phyloP scores from a whole-genome alignment of 768 basidiomycete genomes.

The Agaricus subrufescens region DNA sequence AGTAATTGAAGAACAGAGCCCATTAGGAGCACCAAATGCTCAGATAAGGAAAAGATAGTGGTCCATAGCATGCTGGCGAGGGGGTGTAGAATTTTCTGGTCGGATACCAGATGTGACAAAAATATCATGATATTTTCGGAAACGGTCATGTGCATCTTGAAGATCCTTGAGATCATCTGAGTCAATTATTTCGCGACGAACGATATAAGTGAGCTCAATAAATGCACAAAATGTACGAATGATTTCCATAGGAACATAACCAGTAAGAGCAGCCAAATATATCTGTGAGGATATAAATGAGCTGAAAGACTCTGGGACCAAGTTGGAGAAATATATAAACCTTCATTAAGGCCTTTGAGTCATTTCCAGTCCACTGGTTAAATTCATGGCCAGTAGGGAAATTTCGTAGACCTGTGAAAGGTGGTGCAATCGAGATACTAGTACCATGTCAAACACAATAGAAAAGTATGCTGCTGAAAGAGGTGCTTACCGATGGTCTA shows the following conservation, averaged over 20 bases:
- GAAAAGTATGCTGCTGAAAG: too few species aligned
- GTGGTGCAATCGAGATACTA: conserved; percentile 18
- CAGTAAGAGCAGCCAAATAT: conserved; percentile 17
- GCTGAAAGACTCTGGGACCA: neutral
- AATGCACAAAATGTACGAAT: conserved; percentile 19
- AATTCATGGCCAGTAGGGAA: conserved; percentile 25
- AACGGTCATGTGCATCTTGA: conserved; percentile 14
- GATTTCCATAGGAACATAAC: conserved; percentile 13
- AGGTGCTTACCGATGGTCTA: conserved; percentile 1
- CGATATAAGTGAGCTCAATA: conserved; percentile 30
- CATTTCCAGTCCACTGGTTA: conserved; percentile 32
- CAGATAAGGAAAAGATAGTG: conserved; percentile 17
- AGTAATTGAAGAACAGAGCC: conserved; percentile 27
- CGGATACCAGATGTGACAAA: conserved; percentile 17
- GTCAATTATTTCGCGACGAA: conserved; percentile 9
- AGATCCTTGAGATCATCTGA: conserved; percentile 12
- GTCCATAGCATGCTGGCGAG: conserved; percentile 19
- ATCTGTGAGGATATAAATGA: neutral
- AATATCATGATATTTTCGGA: conserved; percentile 23
- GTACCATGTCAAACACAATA: neutral
- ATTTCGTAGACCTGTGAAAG: conserved; percentile 16
- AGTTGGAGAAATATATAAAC: conserved; percentile 9
- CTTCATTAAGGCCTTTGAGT: conserved; percentile 35
- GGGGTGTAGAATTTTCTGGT: conserved; percentile 13
- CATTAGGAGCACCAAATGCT: conserved; percentile 21